Evolutionary conservation across 805 yeast species (phyloP).

Genomic region (Wickerhamomyces xylosicus): DNA sequence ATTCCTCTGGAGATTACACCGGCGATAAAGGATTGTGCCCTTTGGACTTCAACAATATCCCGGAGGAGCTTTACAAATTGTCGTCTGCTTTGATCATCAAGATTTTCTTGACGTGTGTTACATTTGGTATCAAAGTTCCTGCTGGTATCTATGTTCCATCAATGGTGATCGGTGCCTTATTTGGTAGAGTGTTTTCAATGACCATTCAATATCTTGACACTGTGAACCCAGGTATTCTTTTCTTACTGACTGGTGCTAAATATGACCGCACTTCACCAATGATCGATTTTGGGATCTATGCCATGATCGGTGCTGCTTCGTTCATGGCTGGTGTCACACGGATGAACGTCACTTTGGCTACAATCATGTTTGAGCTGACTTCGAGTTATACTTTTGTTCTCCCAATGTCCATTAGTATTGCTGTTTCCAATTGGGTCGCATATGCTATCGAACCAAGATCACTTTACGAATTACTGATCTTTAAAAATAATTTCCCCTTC

Average conservation of each 20-base stretch:
- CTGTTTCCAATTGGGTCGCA: slow-evolving; percentile 50
- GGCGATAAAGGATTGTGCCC: slow-evolving; percentile 19
- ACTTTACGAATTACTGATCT: slow-evolving; percentile 37
- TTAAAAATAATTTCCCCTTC: slow-evolving; percentile 42
- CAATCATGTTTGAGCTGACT: slow-evolving; percentile 43
- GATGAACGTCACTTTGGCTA: slow-evolving; percentile 43
- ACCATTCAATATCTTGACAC: slow-evolving; percentile 27
- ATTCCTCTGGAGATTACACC: slow-evolving; percentile 8
- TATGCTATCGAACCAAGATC: slow-evolving; percentile 39
- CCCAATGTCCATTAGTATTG: slow-evolving; percentile 45
- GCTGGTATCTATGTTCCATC: slow-evolving; percentile 56
- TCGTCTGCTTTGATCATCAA: slow-evolving; percentile 34
- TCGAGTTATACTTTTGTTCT: slow-evolving; percentile 46
- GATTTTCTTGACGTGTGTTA: slow-evolving; percentile 34
- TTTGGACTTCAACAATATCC: slow-evolving; percentile 17
- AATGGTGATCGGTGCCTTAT: slow-evolving; percentile 53
- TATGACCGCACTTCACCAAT: slow-evolving; percentile 16
- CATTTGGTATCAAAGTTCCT: slow-evolving; percentile 50
- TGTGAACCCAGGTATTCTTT: slow-evolving; percentile 13
- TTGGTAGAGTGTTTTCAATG: slow-evolving; percentile 41
- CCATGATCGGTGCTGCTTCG: slow-evolving; percentile 46
- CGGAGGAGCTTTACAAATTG: slow-evolving; percentile 24
- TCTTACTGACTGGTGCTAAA: not conserved
- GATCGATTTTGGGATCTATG: slow-evolving; percentile 39
- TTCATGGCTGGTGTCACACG: slow-evolving; percentile 49